phyloP scores from a whole-genome alignment of 208 protist genomes.

The Leishmania guyanensis region DNA sequence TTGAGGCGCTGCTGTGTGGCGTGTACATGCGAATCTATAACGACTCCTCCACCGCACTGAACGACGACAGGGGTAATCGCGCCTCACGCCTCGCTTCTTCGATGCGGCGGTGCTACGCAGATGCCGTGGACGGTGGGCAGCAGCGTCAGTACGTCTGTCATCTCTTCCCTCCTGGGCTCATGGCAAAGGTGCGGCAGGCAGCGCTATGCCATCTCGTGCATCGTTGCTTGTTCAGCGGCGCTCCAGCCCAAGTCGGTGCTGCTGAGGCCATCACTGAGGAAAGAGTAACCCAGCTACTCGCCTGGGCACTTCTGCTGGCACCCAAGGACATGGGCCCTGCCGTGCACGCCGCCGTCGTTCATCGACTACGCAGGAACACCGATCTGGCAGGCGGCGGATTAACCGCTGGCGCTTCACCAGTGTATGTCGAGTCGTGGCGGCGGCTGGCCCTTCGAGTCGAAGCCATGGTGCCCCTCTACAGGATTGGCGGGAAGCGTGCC shows the following conservation, averaged over 20 bases:
- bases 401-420: background rate
- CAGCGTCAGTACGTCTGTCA: background rate
- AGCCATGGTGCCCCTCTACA: background rate
- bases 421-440: constrained; percentile 12
- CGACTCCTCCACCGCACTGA: background rate
- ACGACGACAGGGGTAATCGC: background rate
- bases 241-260: background rate
- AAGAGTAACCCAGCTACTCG: constrained; percentile 8
- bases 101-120: background rate
- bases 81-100: background rate
- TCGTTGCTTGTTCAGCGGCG: constrained; percentile 19
- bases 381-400: background rate
- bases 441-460: constrained; percentile 16
- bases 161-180: background rate
- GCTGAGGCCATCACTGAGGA: background rate
- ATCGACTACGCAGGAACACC: constrained; percentile 17
- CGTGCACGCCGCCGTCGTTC: constrained; percentile 19
- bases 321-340: constrained; percentile 3
- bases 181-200: constrained; percentile 8
- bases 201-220: constrained; percentile 30
- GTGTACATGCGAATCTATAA: constrained; percentile 1
- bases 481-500: background rate
- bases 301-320: constrained; percentile 22
- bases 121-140: background rate
- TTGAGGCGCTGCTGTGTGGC: constrained; percentile 34